A percentile compares a stretch with the other conserved stretches of the same genome.
phyloP scores from a whole-genome alignment of 2,329 filamentous ascomycete genomes.

The Alternaria brassicicola region DNA sequence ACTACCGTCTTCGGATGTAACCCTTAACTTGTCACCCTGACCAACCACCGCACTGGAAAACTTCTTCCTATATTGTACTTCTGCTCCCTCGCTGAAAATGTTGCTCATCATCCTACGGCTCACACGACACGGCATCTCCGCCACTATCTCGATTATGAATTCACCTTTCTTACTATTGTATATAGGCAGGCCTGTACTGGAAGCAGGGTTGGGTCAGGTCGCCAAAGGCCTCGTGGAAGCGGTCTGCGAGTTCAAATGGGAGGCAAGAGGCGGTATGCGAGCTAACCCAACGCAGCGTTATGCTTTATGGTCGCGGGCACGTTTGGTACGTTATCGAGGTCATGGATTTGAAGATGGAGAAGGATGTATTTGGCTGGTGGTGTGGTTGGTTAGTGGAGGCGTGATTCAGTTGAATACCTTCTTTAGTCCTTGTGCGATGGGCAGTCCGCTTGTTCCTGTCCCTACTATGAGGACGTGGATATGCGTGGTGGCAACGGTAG shows the following conservation, averaged over 20 bases:
- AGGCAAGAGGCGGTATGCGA: constrained; percentile 27
- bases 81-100: constrained; percentile 28
- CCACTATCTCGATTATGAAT: constrained; percentile 29
- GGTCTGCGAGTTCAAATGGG: constrained; percentile 21
- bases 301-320: constrained; percentile 35
- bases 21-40: constrained; percentile 21
- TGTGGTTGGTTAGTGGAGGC: fast-evolving
- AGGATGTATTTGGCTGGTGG: background rate
- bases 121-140: constrained; percentile 27
- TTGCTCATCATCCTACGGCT: constrained; percentile 31
- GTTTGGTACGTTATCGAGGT: constrained; percentile 21
- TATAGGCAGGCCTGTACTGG: constrained; percentile 31
- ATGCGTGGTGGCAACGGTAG: background rate
- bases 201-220: constrained; percentile 21
- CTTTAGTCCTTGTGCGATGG: background rate
- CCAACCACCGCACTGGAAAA: constrained; percentile 11
- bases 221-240: constrained; percentile 33
- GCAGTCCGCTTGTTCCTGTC: background rate
- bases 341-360: constrained; percentile 21
- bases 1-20: constrained; percentile 28
- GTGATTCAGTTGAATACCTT: background rate
- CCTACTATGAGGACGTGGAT: background rate
- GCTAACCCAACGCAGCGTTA: constrained; percentile 34
- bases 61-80: constrained; percentile 31
- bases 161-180: constrained; percentile 35